Base-by-base conservation (phyloP, 2,329 filamentous ascomycete species). In the Pezicula neosporulosa region DNA sequence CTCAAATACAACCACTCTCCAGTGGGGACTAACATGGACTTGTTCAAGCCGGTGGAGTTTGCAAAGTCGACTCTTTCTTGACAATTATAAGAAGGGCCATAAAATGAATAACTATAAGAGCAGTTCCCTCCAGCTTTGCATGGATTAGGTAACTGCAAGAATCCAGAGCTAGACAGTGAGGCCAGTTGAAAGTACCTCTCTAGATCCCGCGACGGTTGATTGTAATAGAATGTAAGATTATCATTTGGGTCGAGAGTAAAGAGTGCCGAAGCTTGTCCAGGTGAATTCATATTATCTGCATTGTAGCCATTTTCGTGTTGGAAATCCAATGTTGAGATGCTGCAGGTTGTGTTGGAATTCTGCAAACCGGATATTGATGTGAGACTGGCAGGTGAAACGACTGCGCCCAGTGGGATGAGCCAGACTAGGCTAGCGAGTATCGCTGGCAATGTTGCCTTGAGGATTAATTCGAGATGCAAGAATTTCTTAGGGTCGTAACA, bases 151-250 rank as follows among this genome's bases (percentile, higher is more conserved):
- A 45, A 19, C 18, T 27, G 16, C 43, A 45, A 33, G 13, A 18
- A 33, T 18, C 36, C 36, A 18, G 24, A 30, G 28, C 18, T 13
- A 18, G 24, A 30, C 21, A 45, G 16, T 18, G 28, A 45, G 5
- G 43, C 43, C n/a, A 45, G 43, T 33, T 33, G 24, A 16, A 18
- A 9, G 24, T n/a, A 30, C 18, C 16, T 45, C 24, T 45, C 19
- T n/a, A 45, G 21, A 33, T 33, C 43, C 18, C 16, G 16, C 10
- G 43, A 45, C 21, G 43, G 9, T 16, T 13, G 15, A 12, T 33
- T 27, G 28, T 45, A 45, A 16, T 45, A 45, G 24, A 45, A 45
- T 15, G 43, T 45, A 18, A 30, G n/a, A 27, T 45, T 45, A 27
- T 45, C 43, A 2, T 15, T 30, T 13, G 43, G 43, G 19, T 33